Evolutionary conservation across 164 flowering plant species (phyloP).

Genomic region (Cinnamomum micranthum): DNA sequence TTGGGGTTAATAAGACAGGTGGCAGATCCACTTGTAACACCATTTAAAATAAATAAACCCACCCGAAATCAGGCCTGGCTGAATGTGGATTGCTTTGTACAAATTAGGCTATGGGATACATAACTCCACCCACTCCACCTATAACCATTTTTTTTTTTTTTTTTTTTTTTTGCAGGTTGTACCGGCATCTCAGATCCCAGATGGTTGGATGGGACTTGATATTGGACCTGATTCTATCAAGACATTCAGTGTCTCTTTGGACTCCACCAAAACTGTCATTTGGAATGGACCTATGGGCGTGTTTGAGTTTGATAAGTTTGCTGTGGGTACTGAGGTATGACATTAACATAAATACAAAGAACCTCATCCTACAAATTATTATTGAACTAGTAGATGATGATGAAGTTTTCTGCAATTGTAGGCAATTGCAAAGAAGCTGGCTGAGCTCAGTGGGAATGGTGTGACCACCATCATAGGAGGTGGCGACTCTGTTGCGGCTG

Average conservation of each 20-base stretch:
- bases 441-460: conserved; percentile 46
- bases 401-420: conserved; percentile 8
- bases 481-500: conserved; percentile 65
- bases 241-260: conserved; percentile 56
- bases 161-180: conserved; percentile 42
- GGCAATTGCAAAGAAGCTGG: conserved; percentile 50
- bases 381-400: not conserved
- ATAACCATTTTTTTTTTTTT: too few species aligned
- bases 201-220: conserved; percentile 90
- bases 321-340: conserved; percentile 76
- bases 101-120: too few species aligned
- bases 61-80: too few species aligned
- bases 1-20: too few species aligned
- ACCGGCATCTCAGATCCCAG: conserved; percentile 58
- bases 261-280: conserved; percentile 60
- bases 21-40: too few species aligned
- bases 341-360: not conserved
- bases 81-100: too few species aligned
- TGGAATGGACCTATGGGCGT: conserved; percentile 97
- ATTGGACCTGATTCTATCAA: conserved; percentile 73
- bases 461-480: conserved; percentile 64
- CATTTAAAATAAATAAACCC: too few species aligned
- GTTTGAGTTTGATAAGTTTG: conserved; percentile 85
- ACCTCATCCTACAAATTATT: not conserved
- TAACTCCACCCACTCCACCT: too few species aligned